Percentiles rank a stretch among this genome's conserved stretches.
These are phyloP conservation scores for Dalbergia cultrata DNA, from an alignment of 306 rosid species.

Conservation along the genomic window DNA sequence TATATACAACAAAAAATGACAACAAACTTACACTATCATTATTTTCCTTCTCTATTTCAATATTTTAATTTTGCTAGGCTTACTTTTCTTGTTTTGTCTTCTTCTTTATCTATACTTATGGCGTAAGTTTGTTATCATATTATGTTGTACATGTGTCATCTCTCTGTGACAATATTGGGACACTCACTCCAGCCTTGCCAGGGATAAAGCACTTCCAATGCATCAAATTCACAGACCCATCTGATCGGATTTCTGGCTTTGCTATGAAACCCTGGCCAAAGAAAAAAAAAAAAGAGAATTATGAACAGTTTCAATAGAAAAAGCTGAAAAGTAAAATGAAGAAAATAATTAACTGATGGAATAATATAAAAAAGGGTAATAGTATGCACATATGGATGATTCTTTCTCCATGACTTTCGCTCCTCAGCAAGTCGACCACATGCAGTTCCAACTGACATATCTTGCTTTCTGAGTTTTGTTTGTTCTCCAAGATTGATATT, in stretches of 20 bases:
- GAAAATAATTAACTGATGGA: background rate
- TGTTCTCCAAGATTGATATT: background rate
- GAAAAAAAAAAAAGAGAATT: background rate
- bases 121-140: no score
- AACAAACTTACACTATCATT: no score
- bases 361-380: background rate
- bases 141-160: no score
- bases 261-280: constrained; percentile 48
- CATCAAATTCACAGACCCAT: constrained; percentile 52
- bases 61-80: no score
- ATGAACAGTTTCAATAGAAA: background rate
- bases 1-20: no score
- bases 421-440: constrained; percentile 50
- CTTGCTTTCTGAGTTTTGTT: background rate
- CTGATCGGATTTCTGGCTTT: constrained; percentile 40
- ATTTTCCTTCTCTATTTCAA: no score
- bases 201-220: constrained; percentile 49
- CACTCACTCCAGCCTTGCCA: constrained; percentile 48
- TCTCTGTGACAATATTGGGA: no score
- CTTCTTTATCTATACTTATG: no score
- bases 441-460: constrained; percentile 44
- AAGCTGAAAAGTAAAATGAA: background rate
- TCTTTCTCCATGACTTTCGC: constrained; percentile 49
- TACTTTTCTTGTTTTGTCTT: no score
- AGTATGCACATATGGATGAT: constrained; percentile 44